A percentile compares a stretch with the other conserved stretches of the same genome.
phyloP scores from a whole-genome alignment of 371 early-diverging fungal genomes.

The Rhizopus delemar region DNA sequence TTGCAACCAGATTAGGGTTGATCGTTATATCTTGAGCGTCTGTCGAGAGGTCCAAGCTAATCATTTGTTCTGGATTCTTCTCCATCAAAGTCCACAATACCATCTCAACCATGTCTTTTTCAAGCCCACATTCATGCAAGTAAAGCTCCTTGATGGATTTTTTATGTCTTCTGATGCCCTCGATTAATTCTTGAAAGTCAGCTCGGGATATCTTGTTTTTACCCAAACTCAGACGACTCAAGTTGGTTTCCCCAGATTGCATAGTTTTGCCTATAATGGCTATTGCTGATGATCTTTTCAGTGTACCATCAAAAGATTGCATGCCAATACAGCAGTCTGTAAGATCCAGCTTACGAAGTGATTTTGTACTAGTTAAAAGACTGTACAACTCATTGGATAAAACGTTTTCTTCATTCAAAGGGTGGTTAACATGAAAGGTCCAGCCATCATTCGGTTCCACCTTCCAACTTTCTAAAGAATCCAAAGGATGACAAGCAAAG shows the following conservation, averaged over 20 bases:
- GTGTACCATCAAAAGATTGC: neutral
- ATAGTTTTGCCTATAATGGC: constrained; percentile 26
- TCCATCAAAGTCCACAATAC: constrained; percentile 22
- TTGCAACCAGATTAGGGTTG: constrained; percentile 20
- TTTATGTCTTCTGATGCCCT: constrained; percentile 29
- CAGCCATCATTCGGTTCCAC: constrained; percentile 33
- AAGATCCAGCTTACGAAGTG: constrained; percentile 34
- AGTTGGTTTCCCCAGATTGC: constrained; percentile 18
- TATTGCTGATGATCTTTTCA: constrained; percentile 15
- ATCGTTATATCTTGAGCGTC: constrained; percentile 16
- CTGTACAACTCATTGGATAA: constrained; percentile 36
- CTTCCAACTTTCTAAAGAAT: constrained; percentile 35
- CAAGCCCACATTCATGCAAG: constrained; percentile 33
- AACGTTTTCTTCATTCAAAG: constrained; percentile 17
- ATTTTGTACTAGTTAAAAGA: constrained; percentile 20
- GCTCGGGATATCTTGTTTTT: constrained; percentile 30
- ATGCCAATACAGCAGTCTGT: constrained; percentile 37
- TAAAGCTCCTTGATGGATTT: constrained; percentile 32
- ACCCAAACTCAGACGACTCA: constrained; percentile 32
- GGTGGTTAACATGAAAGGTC: constrained; percentile 12
- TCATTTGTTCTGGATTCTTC: constrained; percentile 18
- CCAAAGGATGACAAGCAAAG: constrained; percentile 28
- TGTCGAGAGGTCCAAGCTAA: constrained; percentile 26
- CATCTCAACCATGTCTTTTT: constrained; percentile 29
- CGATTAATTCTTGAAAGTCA: constrained; percentile 29